These are phyloP conservation scores for Lachnellula hyalina DNA, from an alignment of 2,329 filamentous ascomycete genomes.

Conservation along the genomic window DNA sequence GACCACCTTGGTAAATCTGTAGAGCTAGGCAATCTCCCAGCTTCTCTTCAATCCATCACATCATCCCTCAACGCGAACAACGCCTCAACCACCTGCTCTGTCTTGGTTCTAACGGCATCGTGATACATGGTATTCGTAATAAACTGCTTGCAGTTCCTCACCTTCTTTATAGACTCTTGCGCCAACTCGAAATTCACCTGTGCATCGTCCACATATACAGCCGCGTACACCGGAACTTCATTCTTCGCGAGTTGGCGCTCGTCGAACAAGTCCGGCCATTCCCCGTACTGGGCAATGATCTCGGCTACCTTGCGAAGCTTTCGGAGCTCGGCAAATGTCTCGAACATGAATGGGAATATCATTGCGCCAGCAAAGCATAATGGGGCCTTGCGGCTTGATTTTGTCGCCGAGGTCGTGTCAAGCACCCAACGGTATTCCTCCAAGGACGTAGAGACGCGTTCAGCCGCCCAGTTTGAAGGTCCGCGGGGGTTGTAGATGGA, in stretches of 20 bases:
- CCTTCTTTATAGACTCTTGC: constrained; percentile 65
- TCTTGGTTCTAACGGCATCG: constrained; percentile 67
- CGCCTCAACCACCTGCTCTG: constrained; percentile 70
- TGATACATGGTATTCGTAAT: constrained; percentile 88
- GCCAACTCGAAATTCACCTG: constrained; percentile 79
- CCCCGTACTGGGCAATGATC: constrained; percentile 58
- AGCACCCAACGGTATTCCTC: constrained; percentile 45
- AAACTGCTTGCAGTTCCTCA: constrained; percentile 73
- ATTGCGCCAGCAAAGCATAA: constrained; percentile 88
- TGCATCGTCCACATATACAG: constrained; percentile 82
- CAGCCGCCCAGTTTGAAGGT: constrained; percentile 70
- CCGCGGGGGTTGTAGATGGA: constrained; percentile 72
- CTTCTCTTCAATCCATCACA: constrained; percentile 44
- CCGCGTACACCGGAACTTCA: constrained; percentile 79
- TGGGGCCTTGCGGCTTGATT: constrained; percentile 40
- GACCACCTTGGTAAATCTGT: too few relatives aligned
- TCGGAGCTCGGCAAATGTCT: constrained; percentile 71
- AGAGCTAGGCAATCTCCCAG: too few relatives aligned
- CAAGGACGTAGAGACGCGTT: constrained; percentile 51
- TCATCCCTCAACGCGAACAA: constrained; percentile 74
- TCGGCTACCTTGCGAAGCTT: constrained; percentile 64
- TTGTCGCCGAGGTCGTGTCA: constrained; percentile 19
- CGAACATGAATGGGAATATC: constrained; percentile 82
- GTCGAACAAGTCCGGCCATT: constrained; percentile 77
- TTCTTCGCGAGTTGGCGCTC: constrained; percentile 67